Base-by-base conservation (phyloP, 2,329 filamentous ascomycete species). In the Pyrenophora graminea region DNA sequence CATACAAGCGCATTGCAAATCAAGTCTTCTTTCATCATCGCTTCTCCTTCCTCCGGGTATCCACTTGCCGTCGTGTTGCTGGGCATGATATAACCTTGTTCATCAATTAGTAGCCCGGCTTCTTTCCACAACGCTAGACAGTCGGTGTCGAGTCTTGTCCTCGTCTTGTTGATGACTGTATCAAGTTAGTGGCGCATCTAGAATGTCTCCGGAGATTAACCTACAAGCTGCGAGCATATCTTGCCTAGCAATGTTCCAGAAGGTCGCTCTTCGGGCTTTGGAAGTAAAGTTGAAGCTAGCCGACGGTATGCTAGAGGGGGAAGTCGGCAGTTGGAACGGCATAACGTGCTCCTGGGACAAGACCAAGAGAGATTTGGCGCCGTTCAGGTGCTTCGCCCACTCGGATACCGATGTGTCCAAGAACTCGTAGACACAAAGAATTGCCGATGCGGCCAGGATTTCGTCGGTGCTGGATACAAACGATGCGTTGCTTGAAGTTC, bases 191-290 rank as follows among this genome's bases (percentile, higher is more conserved):
- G 18, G 6, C 9, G n/a, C 5, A 10, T 17, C 8, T 8, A 36
- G 21, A 12, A 6, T 10, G 7, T 39, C 9, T 34, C 10, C 13
- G 3, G 4, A 8, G 7, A 10, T 6, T 2, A 5, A 73, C 77
- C 72, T 68, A 79, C 82, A 86, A 45, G 85, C 84, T 62, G 83
- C 80, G 25, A 87, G 73, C 72, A 86, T 85, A 58, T 87, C 85
- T 60, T 87, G 85, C 19, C 84, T 76, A 13, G 84, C 85, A 66
- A 87, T 84, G 57, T 86, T 86, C 85, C 85, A 87, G 63, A 87
- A 87, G 0, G 82, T 83, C 6, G 84, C 83, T 64, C 75, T 79
- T 17, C 84, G 77, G 9, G 77, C 82, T 63, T 80, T 80, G 3
- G 80, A 83, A 2, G 81, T 77, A 38, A 67, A 63, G 19, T 60